Conservation (phyloP, 75 land plant species). For the Cunninghamia lanceolata region DNA sequence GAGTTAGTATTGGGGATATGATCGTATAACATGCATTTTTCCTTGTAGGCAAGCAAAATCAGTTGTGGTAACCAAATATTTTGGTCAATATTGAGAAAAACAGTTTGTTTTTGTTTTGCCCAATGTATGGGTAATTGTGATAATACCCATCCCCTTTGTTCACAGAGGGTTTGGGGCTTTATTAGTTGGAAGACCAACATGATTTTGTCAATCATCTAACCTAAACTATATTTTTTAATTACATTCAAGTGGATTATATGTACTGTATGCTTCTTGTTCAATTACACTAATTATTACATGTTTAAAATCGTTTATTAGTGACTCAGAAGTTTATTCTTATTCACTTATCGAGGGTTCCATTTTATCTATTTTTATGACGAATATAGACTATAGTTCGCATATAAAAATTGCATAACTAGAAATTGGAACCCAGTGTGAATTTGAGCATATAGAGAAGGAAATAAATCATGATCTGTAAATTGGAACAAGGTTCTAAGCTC, state of each 20-base stretch:
- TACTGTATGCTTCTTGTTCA: neutral
- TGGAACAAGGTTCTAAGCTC: neutral
- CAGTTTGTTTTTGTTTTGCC: neutral
- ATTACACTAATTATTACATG: neutral
- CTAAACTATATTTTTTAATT: neutral
- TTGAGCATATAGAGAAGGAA: neutral
- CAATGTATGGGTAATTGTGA: no score
- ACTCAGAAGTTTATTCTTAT: neutral
- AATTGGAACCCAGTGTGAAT: neutral
- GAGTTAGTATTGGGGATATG: conserved; percentile 3
- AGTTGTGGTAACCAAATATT: neutral
- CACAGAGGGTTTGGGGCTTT: neutral
- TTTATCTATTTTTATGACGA: neutral
- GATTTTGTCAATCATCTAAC: neutral
- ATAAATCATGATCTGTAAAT: neutral
- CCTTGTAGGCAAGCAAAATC: neutral
- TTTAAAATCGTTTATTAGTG: neutral
- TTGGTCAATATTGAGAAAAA: neutral
- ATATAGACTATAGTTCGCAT: neutral
- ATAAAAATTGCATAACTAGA: neutral
- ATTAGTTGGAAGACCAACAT: neutral
- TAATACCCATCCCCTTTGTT: no score
- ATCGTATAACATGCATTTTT: no score
- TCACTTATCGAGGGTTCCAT: neutral
- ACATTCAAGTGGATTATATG: neutral